Evolutionary conservation across 495 filamentous ascomycete genomes (phyloP).

Genomic region (Aspergillus incahuasiensis): DNA sequence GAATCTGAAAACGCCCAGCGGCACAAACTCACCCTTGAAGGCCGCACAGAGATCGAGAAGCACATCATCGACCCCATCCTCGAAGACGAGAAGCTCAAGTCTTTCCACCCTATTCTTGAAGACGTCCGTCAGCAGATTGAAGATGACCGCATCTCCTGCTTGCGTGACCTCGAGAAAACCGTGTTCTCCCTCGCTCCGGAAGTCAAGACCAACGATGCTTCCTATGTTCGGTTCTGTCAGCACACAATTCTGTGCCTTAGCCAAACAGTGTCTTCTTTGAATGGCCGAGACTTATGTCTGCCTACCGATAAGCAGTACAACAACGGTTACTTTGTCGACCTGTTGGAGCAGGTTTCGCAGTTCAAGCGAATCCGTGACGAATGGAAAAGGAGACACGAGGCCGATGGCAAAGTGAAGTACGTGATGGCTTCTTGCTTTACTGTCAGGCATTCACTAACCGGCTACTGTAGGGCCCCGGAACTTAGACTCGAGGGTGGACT

Average conservation of each 20-base stretch:
- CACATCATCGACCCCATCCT: slow-evolving; percentile 55
- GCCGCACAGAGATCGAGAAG: slow-evolving; percentile 52
- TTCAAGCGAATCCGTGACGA: slow-evolving; percentile 62
- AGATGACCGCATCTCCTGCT: slow-evolving; percentile 73
- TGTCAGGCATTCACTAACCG: not conserved
- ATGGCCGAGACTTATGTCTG: slow-evolving; percentile 73
- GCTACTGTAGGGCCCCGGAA: slow-evolving; percentile 51
- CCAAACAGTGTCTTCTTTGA: slow-evolving; percentile 72
- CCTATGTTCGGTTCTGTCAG: slow-evolving; percentile 78
- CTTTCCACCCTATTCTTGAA: slow-evolving; percentile 72
- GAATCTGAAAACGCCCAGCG: slow-evolving; percentile 22
- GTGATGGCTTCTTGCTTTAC: slow-evolving; percentile 14
- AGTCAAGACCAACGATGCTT: slow-evolving; percentile 63
- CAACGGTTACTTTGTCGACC: slow-evolving; percentile 90
- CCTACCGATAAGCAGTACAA: slow-evolving; percentile 82
- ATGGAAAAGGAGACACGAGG: slow-evolving; percentile 34
- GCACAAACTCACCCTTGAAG: slow-evolving; percentile 45
- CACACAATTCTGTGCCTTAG: slow-evolving; percentile 81
- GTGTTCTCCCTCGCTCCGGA: slow-evolving; percentile 82
- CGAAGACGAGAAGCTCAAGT: slow-evolving; percentile 54
- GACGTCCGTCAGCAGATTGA: slow-evolving; percentile 72
- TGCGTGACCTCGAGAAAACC: slow-evolving; percentile 87
- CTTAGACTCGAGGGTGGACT: slow-evolving; percentile 73
- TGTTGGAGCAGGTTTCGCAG: slow-evolving; percentile 76
- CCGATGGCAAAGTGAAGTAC: slow-evolving; percentile 16